A percentile compares a stretch with the other conserved stretches of the same genome.
phyloP scores from a whole-genome alignment of 2,329 filamentous ascomycete species.

The Paecilomyces variotii region DNA sequence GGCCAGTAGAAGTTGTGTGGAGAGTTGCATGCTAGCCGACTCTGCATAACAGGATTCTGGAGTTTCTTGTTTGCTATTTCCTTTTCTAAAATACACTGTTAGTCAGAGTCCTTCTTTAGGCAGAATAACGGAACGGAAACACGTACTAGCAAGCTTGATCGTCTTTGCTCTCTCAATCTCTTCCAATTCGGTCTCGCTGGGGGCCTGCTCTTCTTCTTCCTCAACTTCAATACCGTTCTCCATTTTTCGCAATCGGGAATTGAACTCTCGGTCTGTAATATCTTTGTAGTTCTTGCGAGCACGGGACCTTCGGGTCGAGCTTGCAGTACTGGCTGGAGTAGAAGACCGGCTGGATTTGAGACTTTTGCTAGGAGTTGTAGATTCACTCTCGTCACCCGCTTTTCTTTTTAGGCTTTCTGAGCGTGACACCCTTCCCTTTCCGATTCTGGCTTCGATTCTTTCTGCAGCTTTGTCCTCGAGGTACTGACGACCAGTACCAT shows the following conservation, averaged over 20 bases:
- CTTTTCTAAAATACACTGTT: constrained; percentile 48
- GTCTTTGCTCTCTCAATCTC: constrained; percentile 60
- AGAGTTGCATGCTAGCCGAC: constrained; percentile 84
- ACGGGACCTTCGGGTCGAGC: constrained; percentile 46
- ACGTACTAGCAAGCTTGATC: constrained; percentile 67
- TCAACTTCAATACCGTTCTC: constrained; percentile 53
- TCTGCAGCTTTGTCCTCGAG: constrained; percentile 45
- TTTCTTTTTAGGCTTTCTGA: constrained; percentile 53
- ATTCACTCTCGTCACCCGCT: constrained; percentile 31
- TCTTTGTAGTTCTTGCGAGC: constrained; percentile 54
- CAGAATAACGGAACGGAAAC: not conserved
- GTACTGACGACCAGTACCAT: constrained; percentile 56
- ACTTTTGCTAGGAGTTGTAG: constrained; percentile 57
- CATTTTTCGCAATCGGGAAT: constrained; percentile 52
- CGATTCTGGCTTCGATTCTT: constrained; percentile 35
- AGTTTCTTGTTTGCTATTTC: constrained; percentile 88
- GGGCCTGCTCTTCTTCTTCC: constrained; percentile 34
- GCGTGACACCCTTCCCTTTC: constrained; percentile 17
- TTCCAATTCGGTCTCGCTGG: constrained; percentile 44
- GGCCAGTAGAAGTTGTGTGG: constrained; percentile 97
- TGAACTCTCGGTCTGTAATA: constrained; percentile 77
- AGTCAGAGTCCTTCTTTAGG: constrained; percentile 12
- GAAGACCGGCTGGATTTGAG: constrained; percentile 65
- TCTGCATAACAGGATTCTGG: constrained; percentile 86
- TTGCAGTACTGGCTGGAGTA: constrained; percentile 54